Evolutionary conservation across 2,329 filamentous ascomycete species (phyloP).

Genomic region (Helicocarpus griseus): DNA sequence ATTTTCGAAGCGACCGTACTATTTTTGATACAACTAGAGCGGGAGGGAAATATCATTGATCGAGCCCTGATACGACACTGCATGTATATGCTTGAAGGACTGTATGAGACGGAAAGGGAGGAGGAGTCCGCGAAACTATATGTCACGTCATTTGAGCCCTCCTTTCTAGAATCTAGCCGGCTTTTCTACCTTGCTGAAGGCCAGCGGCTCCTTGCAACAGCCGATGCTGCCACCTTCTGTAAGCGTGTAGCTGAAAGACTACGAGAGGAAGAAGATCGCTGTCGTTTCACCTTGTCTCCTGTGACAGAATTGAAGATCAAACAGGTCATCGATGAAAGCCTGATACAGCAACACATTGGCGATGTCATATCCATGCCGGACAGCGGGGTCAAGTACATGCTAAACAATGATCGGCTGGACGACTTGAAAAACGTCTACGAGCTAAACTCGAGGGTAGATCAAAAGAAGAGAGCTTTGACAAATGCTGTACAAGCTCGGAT

Average conservation of each 20-base stretch:
- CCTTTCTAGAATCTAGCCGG: conserved; percentile 61
- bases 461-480: conserved; percentile 60
- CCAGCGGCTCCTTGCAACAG: conserved; percentile 61
- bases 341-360: conserved; percentile 67
- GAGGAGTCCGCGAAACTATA: conserved; percentile 74
- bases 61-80: conserved; percentile 71
- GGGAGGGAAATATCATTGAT: conserved; percentile 82
- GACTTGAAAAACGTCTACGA: conserved; percentile 75
- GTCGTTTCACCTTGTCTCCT: conserved; percentile 67
- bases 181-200: conserved; percentile 70
- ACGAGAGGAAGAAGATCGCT: conserved; percentile 71
- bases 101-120: conserved; percentile 75
- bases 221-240: conserved; percentile 74
- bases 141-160: conserved; percentile 68
- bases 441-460: conserved; percentile 68
- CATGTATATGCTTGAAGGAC: conserved; percentile 76
- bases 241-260: conserved; percentile 65
- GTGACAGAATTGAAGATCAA: conserved; percentile 65
- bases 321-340: conserved; percentile 65
- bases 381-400: conserved; percentile 79
- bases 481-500: conserved; percentile 64
- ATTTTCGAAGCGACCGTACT: conserved; percentile 74
- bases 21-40: conserved; percentile 86
- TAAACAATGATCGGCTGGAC: conserved; percentile 73
- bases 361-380: conserved; percentile 78